Percentiles rank a stretch among this genome's conserved stretches.
Evolutionary conservation across 192 early-diverging fungal genomes (phyloP).

Genomic region (Coemansia sp.): DNA sequence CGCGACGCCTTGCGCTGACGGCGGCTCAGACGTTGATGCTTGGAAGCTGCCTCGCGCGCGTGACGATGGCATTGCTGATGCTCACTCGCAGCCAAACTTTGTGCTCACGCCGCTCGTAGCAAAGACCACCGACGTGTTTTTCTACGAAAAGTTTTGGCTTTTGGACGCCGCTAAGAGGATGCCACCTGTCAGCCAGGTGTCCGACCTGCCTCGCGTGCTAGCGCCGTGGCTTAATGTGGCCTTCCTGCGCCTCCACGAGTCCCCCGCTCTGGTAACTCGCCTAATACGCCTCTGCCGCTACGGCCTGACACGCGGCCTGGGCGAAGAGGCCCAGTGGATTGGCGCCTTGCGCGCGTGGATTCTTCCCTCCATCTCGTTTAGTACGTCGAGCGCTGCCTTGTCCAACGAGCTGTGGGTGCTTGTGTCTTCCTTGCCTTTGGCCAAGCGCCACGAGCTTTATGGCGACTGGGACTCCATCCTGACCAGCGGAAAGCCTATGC

Average conservation of each 20-base stretch:
- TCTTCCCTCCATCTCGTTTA: constrained; percentile 46
- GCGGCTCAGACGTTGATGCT: neutral
- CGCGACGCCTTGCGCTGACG: neutral
- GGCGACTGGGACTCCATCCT: constrained; percentile 37
- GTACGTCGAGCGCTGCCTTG: constrained; percentile 34
- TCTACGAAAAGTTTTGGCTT: constrained; percentile 54
- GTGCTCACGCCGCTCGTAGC: constrained; percentile 33
- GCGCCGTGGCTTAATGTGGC: constrained; percentile 51
- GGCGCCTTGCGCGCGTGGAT: constrained; percentile 50
- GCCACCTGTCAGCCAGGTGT: constrained; percentile 17
- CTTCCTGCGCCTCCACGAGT: constrained; percentile 37
- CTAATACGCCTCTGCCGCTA: constrained; percentile 47
- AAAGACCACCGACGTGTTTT: constrained; percentile 43
- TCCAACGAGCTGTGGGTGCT: constrained; percentile 56
- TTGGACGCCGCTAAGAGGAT: constrained; percentile 26
- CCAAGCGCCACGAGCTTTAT: constrained; percentile 43
- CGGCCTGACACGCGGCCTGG: constrained; percentile 20
- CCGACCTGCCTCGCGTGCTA: constrained; percentile 32
- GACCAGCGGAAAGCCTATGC: constrained; percentile 23
- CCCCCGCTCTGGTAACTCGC: constrained; percentile 31
- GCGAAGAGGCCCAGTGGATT: constrained; percentile 18
- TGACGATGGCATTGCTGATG: neutral
- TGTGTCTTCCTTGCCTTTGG: constrained; percentile 29
- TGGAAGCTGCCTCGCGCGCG: constrained; percentile 7
- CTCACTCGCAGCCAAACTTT: constrained; percentile 6